These are phyloP conservation scores for Luffa acutangula DNA, from an alignment of 306 rosid species.

Conservation along the genomic window DNA sequence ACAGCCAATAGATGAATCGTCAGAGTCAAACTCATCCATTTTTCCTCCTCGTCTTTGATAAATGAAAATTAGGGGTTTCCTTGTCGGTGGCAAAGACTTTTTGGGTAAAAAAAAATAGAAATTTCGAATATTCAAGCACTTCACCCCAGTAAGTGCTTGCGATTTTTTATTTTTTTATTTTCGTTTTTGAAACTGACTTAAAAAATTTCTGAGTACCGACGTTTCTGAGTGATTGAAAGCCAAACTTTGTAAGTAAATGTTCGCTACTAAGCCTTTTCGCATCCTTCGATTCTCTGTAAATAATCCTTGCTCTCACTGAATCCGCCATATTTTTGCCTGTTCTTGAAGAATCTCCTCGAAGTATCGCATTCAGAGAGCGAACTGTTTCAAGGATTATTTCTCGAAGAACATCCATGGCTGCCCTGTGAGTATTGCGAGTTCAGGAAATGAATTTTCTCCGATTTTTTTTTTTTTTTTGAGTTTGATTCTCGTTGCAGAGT, in stretches of 20 bases:
- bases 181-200: too few relatives aligned
- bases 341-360: not conserved
- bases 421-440: not conserved
- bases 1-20: too few relatives aligned
- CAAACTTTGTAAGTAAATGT: not conserved
- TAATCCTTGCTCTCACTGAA: not conserved
- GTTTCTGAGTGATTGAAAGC: not conserved
- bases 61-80: too few relatives aligned
- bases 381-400: not conserved
- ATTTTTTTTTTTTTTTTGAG: not conserved
- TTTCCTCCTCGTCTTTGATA: not conserved
- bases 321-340: not conserved
- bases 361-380: not conserved
- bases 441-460: not conserved
- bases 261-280: not conserved
- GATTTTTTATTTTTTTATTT: not conserved
- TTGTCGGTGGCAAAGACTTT: too few relatives aligned
- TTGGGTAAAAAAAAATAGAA: too few relatives aligned
- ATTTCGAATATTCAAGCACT: too few relatives aligned
- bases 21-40: too few relatives aligned
- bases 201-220: too few relatives aligned
- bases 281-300: not conserved
- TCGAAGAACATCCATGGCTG: not conserved
- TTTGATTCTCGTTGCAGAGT: constrained; percentile 7
- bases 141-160: not conserved